phyloP scores from a whole-genome alignment of 1,284 basidiomycete genomes.

The Lentinula novae-zelandiae region DNA sequence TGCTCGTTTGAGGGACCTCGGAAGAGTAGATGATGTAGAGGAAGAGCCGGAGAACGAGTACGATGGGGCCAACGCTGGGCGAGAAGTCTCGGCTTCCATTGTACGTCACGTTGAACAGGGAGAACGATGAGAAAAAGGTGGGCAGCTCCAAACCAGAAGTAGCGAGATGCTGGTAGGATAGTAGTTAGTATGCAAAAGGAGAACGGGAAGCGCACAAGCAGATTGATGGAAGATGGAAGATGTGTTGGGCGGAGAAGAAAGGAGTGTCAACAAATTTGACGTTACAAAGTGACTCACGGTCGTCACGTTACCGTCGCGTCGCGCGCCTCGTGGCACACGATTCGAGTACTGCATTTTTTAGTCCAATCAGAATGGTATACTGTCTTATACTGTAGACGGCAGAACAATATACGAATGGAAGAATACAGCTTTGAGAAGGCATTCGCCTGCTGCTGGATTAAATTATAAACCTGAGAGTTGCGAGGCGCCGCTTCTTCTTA shows the following conservation, averaged over 20 bases:
- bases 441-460: no score
- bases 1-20: slow-evolving; percentile 45
- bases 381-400: no score
- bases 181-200: neutral
- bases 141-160: neutral
- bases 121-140: neutral
- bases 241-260: neutral
- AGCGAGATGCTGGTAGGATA: neutral
- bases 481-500: no score
- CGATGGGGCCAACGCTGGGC: slow-evolving; percentile 16
- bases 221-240: neutral
- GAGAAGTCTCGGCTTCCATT: slow-evolving; percentile 6
- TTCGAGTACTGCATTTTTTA: no score
- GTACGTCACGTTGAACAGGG: neutral
- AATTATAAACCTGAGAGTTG: no score
- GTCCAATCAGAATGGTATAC: no score
- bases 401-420: no score
- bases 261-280: neutral
- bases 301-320: slow-evolving; percentile 1
- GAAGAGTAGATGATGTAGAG: slow-evolving; percentile 15
- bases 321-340: neutral
- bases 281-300: neutral
- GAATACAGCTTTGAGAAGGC: no score
- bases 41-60: slow-evolving; percentile 20
- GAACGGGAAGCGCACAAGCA: neutral